Conservation (phyloP, 768 basidiomycete species). For the Termitomyces sp. region DNA sequence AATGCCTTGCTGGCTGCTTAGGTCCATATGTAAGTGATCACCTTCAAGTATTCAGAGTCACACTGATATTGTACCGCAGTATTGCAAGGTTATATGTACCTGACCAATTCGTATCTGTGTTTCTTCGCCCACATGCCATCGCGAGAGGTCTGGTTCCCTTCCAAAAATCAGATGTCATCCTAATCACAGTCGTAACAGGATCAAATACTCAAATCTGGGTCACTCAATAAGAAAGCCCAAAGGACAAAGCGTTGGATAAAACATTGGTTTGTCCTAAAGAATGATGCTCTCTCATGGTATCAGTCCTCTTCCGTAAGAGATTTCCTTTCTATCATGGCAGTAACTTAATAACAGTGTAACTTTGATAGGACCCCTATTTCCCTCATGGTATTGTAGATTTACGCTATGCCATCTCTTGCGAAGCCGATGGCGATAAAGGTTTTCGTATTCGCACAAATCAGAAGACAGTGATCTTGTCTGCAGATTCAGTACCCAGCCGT, state of each 20-base stretch:
- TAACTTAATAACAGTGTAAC: background rate
- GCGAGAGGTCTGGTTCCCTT: slow-evolving; percentile 59
- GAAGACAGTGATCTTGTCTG: slow-evolving; percentile 65
- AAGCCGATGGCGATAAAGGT: slow-evolving; percentile 71
- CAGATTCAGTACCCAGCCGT: slow-evolving; percentile 79
- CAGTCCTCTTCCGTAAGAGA: slow-evolving; percentile 80
- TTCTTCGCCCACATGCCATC: slow-evolving; percentile 96
- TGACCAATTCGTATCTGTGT: slow-evolving; percentile 90
- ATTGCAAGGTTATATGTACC: slow-evolving; percentile 95
- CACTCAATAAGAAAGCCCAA: slow-evolving; percentile 82
- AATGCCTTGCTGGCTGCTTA: slow-evolving; percentile 91
- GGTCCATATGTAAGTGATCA: slow-evolving; percentile 76
- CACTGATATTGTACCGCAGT: slow-evolving; percentile 41
- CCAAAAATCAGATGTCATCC: background rate
- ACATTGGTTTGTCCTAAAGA: slow-evolving; percentile 96
- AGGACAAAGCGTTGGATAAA: slow-evolving; percentile 91
- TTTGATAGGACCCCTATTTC: slow-evolving; percentile 88
- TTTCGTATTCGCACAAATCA: slow-evolving; percentile 84
- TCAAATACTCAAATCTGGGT: slow-evolving; percentile 89
- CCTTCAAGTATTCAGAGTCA: background rate
- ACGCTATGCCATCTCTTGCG: slow-evolving; percentile 90
- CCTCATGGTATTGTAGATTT: slow-evolving; percentile 95
- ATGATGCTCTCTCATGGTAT: slow-evolving; percentile 96
- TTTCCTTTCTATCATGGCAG: slow-evolving; percentile 6
- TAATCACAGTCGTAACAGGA: slow-evolving; percentile 49